Percentiles rank a stretch among this genome's conserved stretches.
Evolutionary conservation across 768 basidiomycete species (phyloP).

Genomic region (Suillus weaverae): DNA sequence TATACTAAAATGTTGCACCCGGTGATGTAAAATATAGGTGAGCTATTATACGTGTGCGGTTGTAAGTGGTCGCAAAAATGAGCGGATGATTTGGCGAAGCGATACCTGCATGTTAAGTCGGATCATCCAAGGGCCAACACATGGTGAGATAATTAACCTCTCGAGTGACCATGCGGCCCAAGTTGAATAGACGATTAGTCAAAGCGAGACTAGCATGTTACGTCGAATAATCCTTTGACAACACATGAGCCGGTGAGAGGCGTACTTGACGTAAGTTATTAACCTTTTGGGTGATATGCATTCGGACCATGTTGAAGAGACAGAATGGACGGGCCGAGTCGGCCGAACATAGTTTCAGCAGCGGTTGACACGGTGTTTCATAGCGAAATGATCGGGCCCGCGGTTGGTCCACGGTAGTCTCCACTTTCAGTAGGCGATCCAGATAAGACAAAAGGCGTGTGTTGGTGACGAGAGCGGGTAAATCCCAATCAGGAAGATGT

Average conservation of each 20-base stretch:
- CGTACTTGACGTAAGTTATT: neutral
- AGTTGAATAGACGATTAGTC: neutral
- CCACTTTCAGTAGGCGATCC: neutral
- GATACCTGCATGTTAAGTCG: neutral
- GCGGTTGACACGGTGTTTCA: neutral
- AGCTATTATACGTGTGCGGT: neutral
- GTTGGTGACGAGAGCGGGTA: neutral
- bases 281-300: neutral
- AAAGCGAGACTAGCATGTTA: neutral
- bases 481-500: neutral
- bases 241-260: neutral
- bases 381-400: neutral
- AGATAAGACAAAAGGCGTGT: neutral
- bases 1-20: neutral
- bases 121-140: constrained; percentile 6
- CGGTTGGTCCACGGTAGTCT: neutral
- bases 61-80: neutral
- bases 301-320: neutral
- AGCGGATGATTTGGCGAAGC: neutral
- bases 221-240: neutral
- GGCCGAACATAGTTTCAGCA: neutral
- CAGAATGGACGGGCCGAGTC: neutral
- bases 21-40: neutral
- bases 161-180: neutral
- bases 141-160: constrained; percentile 14